Evolutionary conservation across 2,329 filamentous ascomycete species (phyloP), one percentile per base, ranked within the genome.

Genomic region (Anisogramma anomala): DNA sequence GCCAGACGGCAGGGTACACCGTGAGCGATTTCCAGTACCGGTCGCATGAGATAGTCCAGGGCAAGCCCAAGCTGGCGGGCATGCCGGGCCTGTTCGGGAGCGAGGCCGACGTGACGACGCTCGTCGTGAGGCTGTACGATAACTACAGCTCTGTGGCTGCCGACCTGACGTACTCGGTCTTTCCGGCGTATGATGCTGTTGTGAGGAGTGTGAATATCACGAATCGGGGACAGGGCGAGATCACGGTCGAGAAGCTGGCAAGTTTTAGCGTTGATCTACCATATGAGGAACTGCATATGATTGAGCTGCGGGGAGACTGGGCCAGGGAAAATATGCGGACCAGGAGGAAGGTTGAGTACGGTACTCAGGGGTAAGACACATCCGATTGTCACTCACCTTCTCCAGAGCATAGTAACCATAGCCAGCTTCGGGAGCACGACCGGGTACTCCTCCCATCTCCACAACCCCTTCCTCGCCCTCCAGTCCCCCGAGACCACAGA

Each of bases 291-390:
- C 60, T 77, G 13, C 72, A 81, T 15, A 71, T 82, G 67, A 60
- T 82, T 38, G 70, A 75, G 49, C 61, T 80, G 0, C 64, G 69
- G 2, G 77, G 77, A 1, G 77, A 82, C 45, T 81, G 77, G 77
- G 64, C 71, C 0, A 59, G 74, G 14, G 77, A 81, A 52, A 68
- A 68, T 14, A 69, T 68, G 27, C 65, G 69, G 3, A 65, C 71
- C 36, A 66, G 71, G 36, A 60, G 74, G 26, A 69, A 67, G 45
- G 64, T 80, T 2, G 68, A 73, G 19, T 76, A 69, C 39, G 77
- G 77, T 7, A 58, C 58, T 0, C 71, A 74, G 50, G 66, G 71
- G 71, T 71, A 52, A 50, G 65, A 4, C 11, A 8, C 5, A 10
- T 18, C 2, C 19, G 13, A 14, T 6, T 3, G 11, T 23, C n/a